Conservation (phyloP, 1,284 basidiomycete genomes). For the Leccinum fallax region DNA sequence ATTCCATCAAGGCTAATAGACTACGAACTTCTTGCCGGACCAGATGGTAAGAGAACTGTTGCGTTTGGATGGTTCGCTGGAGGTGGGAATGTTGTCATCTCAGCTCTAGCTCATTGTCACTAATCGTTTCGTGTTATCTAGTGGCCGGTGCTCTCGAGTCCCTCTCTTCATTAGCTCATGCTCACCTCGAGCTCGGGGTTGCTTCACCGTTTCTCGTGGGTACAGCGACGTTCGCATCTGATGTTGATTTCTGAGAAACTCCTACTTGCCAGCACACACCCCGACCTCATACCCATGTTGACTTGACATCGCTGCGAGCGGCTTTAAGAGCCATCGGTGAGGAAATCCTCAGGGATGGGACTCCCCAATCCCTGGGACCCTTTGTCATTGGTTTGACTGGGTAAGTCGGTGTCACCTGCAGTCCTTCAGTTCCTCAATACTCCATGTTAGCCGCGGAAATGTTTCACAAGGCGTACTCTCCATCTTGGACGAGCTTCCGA, state of each 20-base stretch:
- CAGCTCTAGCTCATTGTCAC: background rate
- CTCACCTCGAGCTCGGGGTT: constrained; percentile 75
- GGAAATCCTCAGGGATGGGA: constrained; percentile 59
- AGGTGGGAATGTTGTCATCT: constrained; percentile 46
- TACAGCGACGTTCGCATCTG: background rate
- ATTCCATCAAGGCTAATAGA: constrained; percentile 68
- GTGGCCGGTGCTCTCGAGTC: constrained; percentile 86
- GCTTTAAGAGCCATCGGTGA: constrained; percentile 63
- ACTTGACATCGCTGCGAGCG: constrained; percentile 58
- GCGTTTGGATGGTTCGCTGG: constrained; percentile 91
- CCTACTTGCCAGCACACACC: constrained; percentile 58
- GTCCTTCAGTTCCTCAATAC: background rate
- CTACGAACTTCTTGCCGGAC: constrained; percentile 77
- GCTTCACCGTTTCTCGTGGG: constrained; percentile 82
- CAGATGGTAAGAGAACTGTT: constrained; percentile 73
- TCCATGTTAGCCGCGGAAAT: constrained; percentile 63
- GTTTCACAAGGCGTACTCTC: constrained; percentile 77
- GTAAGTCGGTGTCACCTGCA: constrained; percentile 38
- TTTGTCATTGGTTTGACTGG: constrained; percentile 85
- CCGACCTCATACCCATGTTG: constrained; percentile 74
- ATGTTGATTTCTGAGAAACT: background rate
- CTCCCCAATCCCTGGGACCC: constrained; percentile 67
- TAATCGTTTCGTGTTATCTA: constrained; percentile 30
- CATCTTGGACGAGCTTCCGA: constrained; percentile 72
- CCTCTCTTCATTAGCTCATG: constrained; percentile 75